Evolutionary conservation across 139 green algal species (phyloP), one percentile per base, ranked within the genome.

Genomic region (Pycnococcus provasolii): DNA sequence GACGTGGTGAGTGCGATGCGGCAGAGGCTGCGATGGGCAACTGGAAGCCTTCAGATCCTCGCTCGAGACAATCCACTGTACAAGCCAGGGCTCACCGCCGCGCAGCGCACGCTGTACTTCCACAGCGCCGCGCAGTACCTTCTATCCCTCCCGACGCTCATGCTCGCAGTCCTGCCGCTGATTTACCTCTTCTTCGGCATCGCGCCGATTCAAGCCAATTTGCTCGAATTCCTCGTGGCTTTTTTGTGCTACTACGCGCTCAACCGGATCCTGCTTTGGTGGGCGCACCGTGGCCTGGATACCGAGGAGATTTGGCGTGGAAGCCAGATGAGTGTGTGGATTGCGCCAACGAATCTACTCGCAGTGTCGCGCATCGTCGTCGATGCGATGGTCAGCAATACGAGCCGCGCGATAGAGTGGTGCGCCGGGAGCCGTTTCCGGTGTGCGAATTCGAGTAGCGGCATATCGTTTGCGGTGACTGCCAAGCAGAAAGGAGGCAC

Each of bases 21-120:
- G 57, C 67, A 73, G 58, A 45, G 67, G 3, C 50, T 70, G 26
- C 67, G 67, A 8, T 73, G 67, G 67, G 67, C 58, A 6, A 73
- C 68, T 53, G 65, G 65, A 53, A 55, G 37, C 4, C 58, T 72
- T 53, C 65, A 62, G 50, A 72, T 72, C 39, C 58, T 72, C 37
- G 67, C 53, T 39, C 65, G 54, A 15, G 65, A 72, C 67, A 73
- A 71, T 58, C 67, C 67, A 5, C 67, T 73, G 37, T 50, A 68
- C 5, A 73, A 70, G 11, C 42, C 59, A 13, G 67, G 45, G 8
- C 67, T 73, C 26, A 73, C 67, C 6, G 5, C 15, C 11, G n/a
- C 58, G 47, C 67, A 73, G 43, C 15, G 37, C 3, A 57, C 68
- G 37, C 67, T 73, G 15, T 73, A 68, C 57, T 73, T 73, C 57